Conservation (phyloP, 2,329 filamentous ascomycete species). For the Chrysosporium queenslandicum region DNA sequence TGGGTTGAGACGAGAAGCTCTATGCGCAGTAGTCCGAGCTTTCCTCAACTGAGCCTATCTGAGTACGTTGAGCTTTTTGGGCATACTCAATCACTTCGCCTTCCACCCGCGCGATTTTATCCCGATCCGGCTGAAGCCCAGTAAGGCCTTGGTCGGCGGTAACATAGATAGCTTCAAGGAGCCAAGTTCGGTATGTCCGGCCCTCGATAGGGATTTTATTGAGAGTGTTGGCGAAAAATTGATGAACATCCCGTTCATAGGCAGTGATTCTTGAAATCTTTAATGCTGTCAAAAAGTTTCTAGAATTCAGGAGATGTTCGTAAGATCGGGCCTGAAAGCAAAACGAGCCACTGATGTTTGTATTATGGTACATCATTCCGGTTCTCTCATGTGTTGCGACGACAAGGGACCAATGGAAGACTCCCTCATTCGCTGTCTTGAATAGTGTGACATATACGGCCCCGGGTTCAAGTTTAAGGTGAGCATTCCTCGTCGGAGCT, state of each 20-base stretch:
- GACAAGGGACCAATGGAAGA: conserved; percentile 9
- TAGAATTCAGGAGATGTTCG: conserved; percentile 8
- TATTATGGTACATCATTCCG: conserved; percentile 14
- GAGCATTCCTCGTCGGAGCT: conserved; percentile 7
- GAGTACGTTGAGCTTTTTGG: too few species aligned
- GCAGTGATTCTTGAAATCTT: conserved; percentile 6
- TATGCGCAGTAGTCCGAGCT: too few species aligned
- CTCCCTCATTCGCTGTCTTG: not conserved
- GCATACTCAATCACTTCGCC: not conserved
- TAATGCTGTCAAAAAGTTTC: conserved; percentile 1
- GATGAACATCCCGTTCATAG: conserved; percentile 6
- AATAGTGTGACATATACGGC: conserved; percentile 9
- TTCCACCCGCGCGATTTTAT: not conserved
- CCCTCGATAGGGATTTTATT: not conserved
- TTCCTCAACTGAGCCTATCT: too few species aligned
- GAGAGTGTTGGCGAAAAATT: not conserved
- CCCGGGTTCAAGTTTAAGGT: conserved; percentile 13
- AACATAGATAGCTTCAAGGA: not conserved
- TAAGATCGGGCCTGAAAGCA: not conserved
- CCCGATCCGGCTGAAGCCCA: not conserved
- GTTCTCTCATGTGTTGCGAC: conserved; percentile 8
- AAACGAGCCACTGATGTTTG: conserved; percentile 2
- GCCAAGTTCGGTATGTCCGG: conserved; percentile 11
- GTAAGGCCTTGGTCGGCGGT: conserved; percentile 5
- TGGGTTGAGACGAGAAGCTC: too few species aligned